Evolutionary conservation across 2,329 filamentous ascomycete genomes (phyloP), one percentile per base, ranked within the genome.

Genomic region (Epicoccum nigrum): DNA sequence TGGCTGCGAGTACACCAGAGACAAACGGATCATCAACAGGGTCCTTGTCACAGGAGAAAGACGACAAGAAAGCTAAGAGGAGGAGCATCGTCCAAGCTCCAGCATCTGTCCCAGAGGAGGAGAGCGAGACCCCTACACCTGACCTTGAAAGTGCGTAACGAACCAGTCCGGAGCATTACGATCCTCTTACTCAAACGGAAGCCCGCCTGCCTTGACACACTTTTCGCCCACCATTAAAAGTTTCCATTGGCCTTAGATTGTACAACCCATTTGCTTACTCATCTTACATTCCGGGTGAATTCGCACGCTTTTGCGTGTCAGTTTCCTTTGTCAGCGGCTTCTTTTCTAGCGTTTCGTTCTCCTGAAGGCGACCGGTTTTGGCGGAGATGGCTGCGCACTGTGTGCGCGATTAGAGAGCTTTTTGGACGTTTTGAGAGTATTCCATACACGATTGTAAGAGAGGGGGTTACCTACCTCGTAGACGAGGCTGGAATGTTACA

Each of bases 21-120:
- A 50, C 62, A 13, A 70, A 71, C 17, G 66, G 67, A 4, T 50
- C 56, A 7, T 34, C 40, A 7, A 33, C 46, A 25, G 25, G 4
- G 12, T 8, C 13, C 6, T 38, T n/a, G 8, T 21, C 21, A 23
- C 48, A 45, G 19, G 57, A 64, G 7, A 64, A 68, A 7, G 62
- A 64, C 6, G 67, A 70, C 17, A 70, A 67, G 55, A 71, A 69
- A 49, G 59, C 39, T 43, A 72, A 70, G 59, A 59, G 69, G 45
- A 71, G 58, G 56, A 71, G 69, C 34, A 28, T 68, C 16, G 59
- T 70, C 13, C 45, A 60, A 4, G 55, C 65, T 8, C 68, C 65
- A 1, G 64, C 63, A 7, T 51, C 55, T 6, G 50, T 66, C 4
- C 52, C 58, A 9, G 62, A 64, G 32, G 68, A 71, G 41, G 68